phyloP scores from a whole-genome alignment of 306 rosid genomes.

The Astragalus membranaceus region DNA sequence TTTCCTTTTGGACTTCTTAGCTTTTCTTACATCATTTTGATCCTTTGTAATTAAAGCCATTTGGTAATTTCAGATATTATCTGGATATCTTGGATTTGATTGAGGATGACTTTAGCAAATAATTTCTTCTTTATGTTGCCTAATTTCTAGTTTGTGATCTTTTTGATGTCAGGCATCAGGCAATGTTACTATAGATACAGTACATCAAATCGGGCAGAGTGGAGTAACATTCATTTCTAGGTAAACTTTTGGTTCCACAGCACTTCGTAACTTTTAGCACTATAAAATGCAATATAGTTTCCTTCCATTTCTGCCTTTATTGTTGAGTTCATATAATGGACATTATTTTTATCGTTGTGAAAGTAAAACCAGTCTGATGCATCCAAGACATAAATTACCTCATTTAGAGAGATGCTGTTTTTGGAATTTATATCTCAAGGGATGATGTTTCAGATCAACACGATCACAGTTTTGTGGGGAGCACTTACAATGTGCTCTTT shows the following conservation, averaged over 20 bases:
- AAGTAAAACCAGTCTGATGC: not conserved
- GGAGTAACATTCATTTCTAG: constrained; percentile 92
- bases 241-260: constrained; percentile 32
- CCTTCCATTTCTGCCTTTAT: not conserved
- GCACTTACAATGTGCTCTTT: too few relatives aligned
- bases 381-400: not conserved
- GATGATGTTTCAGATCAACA: not conserved
- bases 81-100: not conserved
- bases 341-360: not conserved
- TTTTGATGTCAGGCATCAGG: constrained; percentile 70
- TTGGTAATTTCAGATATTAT: not conserved
- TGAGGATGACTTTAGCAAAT: not conserved
- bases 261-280: constrained; percentile 1
- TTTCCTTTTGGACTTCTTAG: too few relatives aligned
- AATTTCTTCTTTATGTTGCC: not conserved
- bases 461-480: not conserved
- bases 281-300: not conserved
- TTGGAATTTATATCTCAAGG: not conserved
- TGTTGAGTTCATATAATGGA: not conserved
- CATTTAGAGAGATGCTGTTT: not conserved
- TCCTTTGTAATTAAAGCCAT: not conserved
- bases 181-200: constrained; percentile 72
- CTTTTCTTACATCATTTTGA: not conserved
- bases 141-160: constrained; percentile 11
- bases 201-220: constrained; percentile 70